phyloP scores from a whole-genome alignment of 768 basidiomycete genomes.

The Mycena leptocephala region DNA sequence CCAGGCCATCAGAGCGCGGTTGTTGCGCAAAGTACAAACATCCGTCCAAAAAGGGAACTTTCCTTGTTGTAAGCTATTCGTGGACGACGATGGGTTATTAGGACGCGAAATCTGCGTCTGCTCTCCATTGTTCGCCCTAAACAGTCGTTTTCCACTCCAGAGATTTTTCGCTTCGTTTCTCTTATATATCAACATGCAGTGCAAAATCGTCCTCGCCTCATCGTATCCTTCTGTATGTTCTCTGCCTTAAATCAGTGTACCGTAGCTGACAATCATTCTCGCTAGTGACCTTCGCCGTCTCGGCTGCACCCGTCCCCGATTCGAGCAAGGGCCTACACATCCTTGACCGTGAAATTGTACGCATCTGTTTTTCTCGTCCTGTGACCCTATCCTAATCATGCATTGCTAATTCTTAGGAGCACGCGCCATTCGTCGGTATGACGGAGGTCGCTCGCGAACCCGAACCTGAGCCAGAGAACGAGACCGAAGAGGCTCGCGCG shows the following conservation, averaged over 20 bases:
- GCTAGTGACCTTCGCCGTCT: constrained; percentile 8
- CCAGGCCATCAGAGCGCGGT: not conserved
- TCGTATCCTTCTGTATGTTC: constrained; percentile 1
- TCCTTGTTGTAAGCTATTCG: not conserved
- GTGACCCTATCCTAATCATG: not conserved
- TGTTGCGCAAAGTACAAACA: not conserved
- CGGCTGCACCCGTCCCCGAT: constrained; percentile 12
- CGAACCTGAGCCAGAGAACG: not conserved
- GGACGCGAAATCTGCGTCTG: not conserved
- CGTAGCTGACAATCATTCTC: not conserved
- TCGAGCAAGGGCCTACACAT: not conserved
- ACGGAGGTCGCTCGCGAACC: constrained; percentile 6
- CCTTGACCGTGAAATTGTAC: constrained; percentile 9
- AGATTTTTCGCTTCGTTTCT: not conserved
- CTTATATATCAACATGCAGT: constrained; percentile 20
- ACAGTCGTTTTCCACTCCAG: not conserved
- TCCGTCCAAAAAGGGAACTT: not conserved
- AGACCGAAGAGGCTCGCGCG: not conserved
- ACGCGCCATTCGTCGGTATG: constrained; percentile 10
- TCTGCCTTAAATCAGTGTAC: not conserved
- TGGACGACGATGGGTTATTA: not conserved
- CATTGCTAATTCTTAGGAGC: not conserved
- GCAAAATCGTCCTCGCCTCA: constrained; percentile 19
- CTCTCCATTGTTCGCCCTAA: not conserved
- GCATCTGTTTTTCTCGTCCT: not conserved